Percentiles rank a stretch among this genome's conserved stretches.
Conservation (phyloP, 2,329 filamentous ascomycete species). For the Fusarium sp. region DNA sequence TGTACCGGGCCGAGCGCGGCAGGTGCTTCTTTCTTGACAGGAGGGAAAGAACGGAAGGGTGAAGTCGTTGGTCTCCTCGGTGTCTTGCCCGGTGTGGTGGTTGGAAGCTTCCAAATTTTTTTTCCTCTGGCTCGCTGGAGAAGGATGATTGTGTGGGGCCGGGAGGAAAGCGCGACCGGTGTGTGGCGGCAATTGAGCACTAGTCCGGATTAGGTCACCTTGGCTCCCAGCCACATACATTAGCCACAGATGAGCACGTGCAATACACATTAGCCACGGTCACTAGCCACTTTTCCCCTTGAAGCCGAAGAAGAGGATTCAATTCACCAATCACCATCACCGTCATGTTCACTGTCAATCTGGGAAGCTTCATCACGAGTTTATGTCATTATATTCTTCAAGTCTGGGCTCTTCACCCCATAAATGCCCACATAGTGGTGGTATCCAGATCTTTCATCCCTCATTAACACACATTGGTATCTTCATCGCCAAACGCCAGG, state of each 20-base stretch:
- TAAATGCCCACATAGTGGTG: neutral
- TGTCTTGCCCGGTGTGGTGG: slow-evolving; percentile 47
- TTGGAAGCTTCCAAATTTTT: slow-evolving; percentile 51
- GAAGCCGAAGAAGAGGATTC: neutral
- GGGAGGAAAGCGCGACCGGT: slow-evolving; percentile 36
- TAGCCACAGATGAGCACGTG: neutral
- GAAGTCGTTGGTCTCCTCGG: slow-evolving; percentile 47
- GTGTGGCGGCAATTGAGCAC: slow-evolving; percentile 39
- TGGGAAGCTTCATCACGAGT: neutral
- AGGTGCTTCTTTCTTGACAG: slow-evolving; percentile 40
- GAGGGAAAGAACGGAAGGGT: slow-evolving; percentile 44
- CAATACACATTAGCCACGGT: neutral
- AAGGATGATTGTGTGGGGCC: slow-evolving; percentile 48
- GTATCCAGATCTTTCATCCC: slow-evolving; percentile 3
- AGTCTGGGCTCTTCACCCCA: neutral
- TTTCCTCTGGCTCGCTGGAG: slow-evolving; percentile 47
- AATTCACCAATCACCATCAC: neutral
- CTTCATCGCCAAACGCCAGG: slow-evolving; percentile 24
- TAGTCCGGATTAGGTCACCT: slow-evolving; percentile 15
- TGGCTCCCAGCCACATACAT: neutral
- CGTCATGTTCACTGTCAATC: neutral
- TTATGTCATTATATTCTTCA: neutral
- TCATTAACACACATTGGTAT: slow-evolving; percentile 26
- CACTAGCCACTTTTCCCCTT: slow-evolving; percentile 1
- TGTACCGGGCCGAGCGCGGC: slow-evolving; percentile 45